A percentile compares a stretch with the other conserved stretches of the same genome.
phyloP scores from a whole-genome alignment of 805 yeast genomes.

The Metschnikowia dekortorum region DNA sequence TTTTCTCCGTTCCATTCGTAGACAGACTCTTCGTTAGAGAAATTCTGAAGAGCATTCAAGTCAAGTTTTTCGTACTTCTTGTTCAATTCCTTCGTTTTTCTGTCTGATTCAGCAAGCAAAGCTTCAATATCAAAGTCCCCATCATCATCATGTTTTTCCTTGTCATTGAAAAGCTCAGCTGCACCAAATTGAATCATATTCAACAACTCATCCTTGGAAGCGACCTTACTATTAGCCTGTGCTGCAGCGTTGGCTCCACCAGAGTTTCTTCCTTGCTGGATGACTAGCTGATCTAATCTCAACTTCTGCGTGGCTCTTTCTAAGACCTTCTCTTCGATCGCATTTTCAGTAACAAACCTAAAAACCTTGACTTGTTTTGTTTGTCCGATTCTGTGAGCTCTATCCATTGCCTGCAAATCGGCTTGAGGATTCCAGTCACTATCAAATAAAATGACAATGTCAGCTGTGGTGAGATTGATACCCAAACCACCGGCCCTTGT shows the following conservation, averaged over 20 bases:
- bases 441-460: conserved; percentile 68
- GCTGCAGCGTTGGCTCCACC: conserved; percentile 26
- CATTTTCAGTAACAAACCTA: conserved; percentile 74
- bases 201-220: conserved; percentile 66
- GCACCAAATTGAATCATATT: conserved; percentile 86
- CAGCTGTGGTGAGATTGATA: conserved; percentile 77
- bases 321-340: conserved; percentile 77
- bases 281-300: conserved; percentile 75
- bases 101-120: conserved; percentile 56
- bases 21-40: conserved; percentile 61
- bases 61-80: conserved; percentile 64
- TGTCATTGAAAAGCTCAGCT: conserved; percentile 49
- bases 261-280: conserved; percentile 63
- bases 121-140: conserved; percentile 57
- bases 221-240: conserved; percentile 34
- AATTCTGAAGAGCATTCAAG: conserved; percentile 73
- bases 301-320: conserved; percentile 80
- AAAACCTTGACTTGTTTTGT: conserved; percentile 78
- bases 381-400: conserved; percentile 87
- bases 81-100: conserved; percentile 57
- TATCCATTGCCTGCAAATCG: conserved; percentile 84
- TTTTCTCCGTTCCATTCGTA: conserved; percentile 88
- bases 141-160: conserved; percentile 32
- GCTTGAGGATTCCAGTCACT: conserved; percentile 92
- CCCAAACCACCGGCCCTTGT: conserved; percentile 92